These are phyloP conservation scores for Colletotrichum orchidophilum DNA, from an alignment of 2,329 filamentous ascomycete species.

Conservation along the genomic window DNA sequence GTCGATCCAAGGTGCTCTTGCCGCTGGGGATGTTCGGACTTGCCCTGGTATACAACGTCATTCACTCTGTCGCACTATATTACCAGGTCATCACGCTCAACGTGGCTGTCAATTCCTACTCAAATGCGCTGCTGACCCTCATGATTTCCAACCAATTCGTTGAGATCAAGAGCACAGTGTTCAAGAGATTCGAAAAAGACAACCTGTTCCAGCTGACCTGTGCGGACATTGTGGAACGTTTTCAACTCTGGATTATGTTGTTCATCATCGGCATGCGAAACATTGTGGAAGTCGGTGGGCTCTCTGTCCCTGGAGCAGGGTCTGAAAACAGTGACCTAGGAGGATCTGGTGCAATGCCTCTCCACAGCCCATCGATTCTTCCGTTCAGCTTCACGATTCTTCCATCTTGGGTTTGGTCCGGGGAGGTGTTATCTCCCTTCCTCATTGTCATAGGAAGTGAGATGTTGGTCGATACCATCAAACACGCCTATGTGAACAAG, in stretches of 20 bases:
- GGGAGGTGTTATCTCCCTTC: conserved; percentile 92
- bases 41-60: conserved; percentile 85
- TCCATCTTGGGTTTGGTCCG: conserved; percentile 79
- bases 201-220: conserved; percentile 97
- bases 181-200: conserved; percentile 98
- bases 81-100: conserved; percentile 98
- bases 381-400: conserved; percentile 92
- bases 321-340: conserved; percentile 58
- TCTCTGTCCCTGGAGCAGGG: conserved; percentile 70
- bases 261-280: conserved; percentile 96
- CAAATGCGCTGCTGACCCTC: conserved; percentile 91
- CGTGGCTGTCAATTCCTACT: conserved; percentile 98
- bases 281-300: conserved; percentile 91
- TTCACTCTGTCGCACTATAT: conserved; percentile 88
- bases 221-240: conserved; percentile 95
- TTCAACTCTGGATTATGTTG: conserved; percentile 97
- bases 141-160: conserved; percentile 98
- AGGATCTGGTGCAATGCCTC: conserved; percentile 65
- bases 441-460: conserved; percentile 94
- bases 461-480: conserved; percentile 96
- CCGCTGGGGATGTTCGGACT: conserved; percentile 93
- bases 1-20: conserved; percentile 88
- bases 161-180: conserved; percentile 97
- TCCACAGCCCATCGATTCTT: conserved; percentile 78
- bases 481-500: conserved; percentile 97